These are phyloP conservation scores for Termitomyces sp. DNA, from an alignment of 768 basidiomycete genomes.

Conservation along the genomic window DNA sequence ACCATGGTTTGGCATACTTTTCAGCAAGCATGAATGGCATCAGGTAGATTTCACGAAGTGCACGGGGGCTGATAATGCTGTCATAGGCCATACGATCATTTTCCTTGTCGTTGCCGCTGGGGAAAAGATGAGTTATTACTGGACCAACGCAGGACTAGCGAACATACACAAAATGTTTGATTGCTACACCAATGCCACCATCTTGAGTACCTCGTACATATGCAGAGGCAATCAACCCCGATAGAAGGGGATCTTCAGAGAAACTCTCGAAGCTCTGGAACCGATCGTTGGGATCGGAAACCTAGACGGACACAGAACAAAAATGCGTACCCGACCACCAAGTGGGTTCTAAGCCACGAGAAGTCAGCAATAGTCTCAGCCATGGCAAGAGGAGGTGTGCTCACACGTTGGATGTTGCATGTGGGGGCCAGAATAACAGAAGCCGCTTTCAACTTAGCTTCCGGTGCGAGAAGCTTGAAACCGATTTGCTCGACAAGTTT, in stretches of 20 bases:
- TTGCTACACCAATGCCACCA: slow-evolving; percentile 70
- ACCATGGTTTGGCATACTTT: slow-evolving; percentile 61
- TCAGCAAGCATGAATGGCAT: slow-evolving; percentile 77
- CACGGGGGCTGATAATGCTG: slow-evolving; percentile 59
- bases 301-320: not conserved
- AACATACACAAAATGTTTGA: slow-evolving; percentile 80
- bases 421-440: slow-evolving; percentile 76
- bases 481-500: slow-evolving; percentile 62
- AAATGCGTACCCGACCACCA: slow-evolving; percentile 53
- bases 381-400: slow-evolving; percentile 8
- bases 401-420: slow-evolving; percentile 78
- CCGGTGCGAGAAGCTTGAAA: slow-evolving; percentile 60
- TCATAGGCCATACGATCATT: slow-evolving; percentile 71
- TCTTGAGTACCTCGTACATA: slow-evolving; percentile 78
- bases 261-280: slow-evolving; percentile 70
- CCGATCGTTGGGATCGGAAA: not conserved
- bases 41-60: slow-evolving; percentile 72
- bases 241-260: slow-evolving; percentile 74
- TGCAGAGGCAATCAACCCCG: slow-evolving; percentile 64
- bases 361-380: not conserved
- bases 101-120: slow-evolving; percentile 78
- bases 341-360: slow-evolving; percentile 50
- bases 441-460: slow-evolving; percentile 68
- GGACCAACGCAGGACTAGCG: not conserved
- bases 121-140: not conserved